Evolutionary conservation across 139 green algal genomes (phyloP), one percentile per base, ranked within the genome.

Genomic region (Spirogloea muscicola): DNA sequence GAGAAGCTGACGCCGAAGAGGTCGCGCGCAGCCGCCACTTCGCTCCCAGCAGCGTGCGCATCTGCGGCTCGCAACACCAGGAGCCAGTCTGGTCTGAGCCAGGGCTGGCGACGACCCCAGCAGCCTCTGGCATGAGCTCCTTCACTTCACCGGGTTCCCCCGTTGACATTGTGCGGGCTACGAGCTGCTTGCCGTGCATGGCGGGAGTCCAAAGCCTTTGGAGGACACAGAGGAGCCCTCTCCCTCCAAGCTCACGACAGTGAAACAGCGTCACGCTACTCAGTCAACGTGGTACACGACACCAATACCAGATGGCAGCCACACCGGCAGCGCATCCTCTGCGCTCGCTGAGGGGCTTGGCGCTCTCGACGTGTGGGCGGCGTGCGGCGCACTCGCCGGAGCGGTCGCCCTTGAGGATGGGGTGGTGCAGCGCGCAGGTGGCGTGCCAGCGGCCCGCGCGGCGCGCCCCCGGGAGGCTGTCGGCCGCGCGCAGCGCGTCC

Each of bases 1-100:
- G 58, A 44, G 42, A 77, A 77, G 0, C 59, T 76, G 3, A 72
- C 58, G 44, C 68, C 57, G 4, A 77, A 77, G 10, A 77, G 68
- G 58, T 77, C 68, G 31, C 60, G 37, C 41, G 68, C 68, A 7
- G 68, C 57, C 21, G 38, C 16, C 37, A 61, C 58, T 36, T 77
- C 58, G 38, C 36, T 21, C 16, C 38, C n/a, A 39, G 41, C 2
- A 18, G 7, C 59, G 46, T 36, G 13, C n/a, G 33, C 6, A 34
- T 36, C 27, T 68, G 33, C 48, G 59, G 33, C 5, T 64, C 29
- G 10, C 36, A 49, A 10, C 55, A 18, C 25, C 25, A 3, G 33
- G 57, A 31, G 33, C 57, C 57, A 44, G 25, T 18, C 25, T 31
- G 39, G n/a, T n/a, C n/a, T n/a, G n/a, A n/a, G n/a, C n/a, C n/a